These are phyloP conservation scores for Rasamsonia emersonii DNA, from an alignment of 2,329 filamentous ascomycete species.

Conservation along the genomic window DNA sequence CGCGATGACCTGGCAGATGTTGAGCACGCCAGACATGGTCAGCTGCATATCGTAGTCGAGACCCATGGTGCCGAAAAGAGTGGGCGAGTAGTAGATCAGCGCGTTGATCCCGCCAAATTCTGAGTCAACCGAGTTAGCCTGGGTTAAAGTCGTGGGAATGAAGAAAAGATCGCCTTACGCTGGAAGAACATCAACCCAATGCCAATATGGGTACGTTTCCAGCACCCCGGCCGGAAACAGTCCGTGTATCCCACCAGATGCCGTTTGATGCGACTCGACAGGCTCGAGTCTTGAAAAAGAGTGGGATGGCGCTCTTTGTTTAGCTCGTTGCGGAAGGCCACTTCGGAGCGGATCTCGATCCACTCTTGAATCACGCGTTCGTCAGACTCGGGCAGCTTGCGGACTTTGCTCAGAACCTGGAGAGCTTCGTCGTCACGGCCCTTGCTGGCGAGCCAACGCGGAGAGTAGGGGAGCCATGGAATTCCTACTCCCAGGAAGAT, in stretches of 20 bases:
- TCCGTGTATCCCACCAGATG: slow-evolving; percentile 19
- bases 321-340: slow-evolving; percentile 41
- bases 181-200: slow-evolving; percentile 43
- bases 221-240: slow-evolving; percentile 38
- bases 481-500: slow-evolving; percentile 21
- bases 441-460: slow-evolving; percentile 41
- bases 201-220: slow-evolving; percentile 39
- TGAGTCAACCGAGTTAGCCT: slow-evolving; percentile 24
- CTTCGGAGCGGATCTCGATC: slow-evolving; percentile 41
- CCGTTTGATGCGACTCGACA: slow-evolving; percentile 7
- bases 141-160: slow-evolving; percentile 36
- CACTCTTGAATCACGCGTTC: slow-evolving; percentile 40
- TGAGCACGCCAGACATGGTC: slow-evolving; percentile 17
- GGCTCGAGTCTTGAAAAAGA: no score
- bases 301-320: no score
- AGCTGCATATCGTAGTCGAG: slow-evolving; percentile 11
- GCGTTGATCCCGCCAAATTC: slow-evolving; percentile 32
- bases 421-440: slow-evolving; percentile 39
- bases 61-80: slow-evolving; percentile 16
- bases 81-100: slow-evolving; percentile 43
- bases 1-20: slow-evolving; percentile 26
- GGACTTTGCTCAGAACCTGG: slow-evolving; percentile 34
- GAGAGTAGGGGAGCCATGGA: slow-evolving; percentile 44
- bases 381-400: slow-evolving; percentile 39
- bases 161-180: slow-evolving; percentile 40